Evolutionary conservation across 441 rosid genomes (phyloP), one percentile per base, ranked within the genome.

Genomic region (Eruca vesicaria): DNA sequence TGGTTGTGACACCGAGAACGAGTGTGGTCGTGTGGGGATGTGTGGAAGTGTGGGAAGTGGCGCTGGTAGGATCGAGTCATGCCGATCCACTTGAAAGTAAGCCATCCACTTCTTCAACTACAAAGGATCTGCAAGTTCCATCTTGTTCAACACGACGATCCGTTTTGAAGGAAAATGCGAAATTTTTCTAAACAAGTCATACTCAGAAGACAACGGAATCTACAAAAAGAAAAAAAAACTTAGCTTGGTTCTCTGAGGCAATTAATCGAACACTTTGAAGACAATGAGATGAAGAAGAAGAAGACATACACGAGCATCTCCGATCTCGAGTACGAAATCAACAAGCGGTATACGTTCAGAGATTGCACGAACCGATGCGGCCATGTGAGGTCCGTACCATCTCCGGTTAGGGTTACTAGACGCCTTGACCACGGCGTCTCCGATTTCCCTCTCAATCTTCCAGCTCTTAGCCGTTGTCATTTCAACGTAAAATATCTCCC

Each of bases 111-210:
- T 90, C 92, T 85, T 81, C 61, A 80, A 67, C 52, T 80, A 81
- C 12, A 83, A 72, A 26, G 80, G 82, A 69, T 85, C 79, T 9
- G 92, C 87, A 1, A 93, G 92, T 81, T 93, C 97, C 82, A 83
- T 69, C n/a, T 76, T 76, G 67, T 76, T 76, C 59, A 76, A 48
- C 61, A 76, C 75, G 23, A 76, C 12, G 2, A 76, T 70, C 18
- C 66, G 79, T 69, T 71, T 78, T 2, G 82, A 70, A 2, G 83
- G 61, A 28, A 71, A 60, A 29, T 38, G 18, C 1, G 60, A 45
- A 59, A 6, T 21, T 60, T 82, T 82, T 55, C 78, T 79, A 70
- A 84, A 69, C 38, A 80, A 80, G 23, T 85, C 86, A 79, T 15
- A 86, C 69, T 83, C 84, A 3, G 96, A 88, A 0, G 97, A 87